These are phyloP conservation scores for Suillus spraguei DNA, from an alignment of 768 basidiomycete species.

Conservation along the genomic window DNA sequence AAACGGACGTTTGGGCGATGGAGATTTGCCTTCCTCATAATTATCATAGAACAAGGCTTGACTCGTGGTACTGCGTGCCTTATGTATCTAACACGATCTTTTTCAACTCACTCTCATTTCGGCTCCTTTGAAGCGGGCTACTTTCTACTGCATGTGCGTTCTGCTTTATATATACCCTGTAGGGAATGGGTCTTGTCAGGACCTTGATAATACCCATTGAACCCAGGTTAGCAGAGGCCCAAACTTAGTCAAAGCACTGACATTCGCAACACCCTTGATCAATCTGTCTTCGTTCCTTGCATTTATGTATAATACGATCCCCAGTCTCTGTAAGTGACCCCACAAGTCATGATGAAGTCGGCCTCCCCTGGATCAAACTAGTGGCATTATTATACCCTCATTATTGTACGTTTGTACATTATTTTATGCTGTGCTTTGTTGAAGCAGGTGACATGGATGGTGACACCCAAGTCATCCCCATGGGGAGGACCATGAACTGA, in stretches of 20 bases:
- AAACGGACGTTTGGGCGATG: too few relatives aligned
- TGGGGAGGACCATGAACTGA: not conserved
- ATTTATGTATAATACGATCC: too few relatives aligned
- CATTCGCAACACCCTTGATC: too few relatives aligned
- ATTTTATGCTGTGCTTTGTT: not conserved
- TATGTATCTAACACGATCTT: not conserved
- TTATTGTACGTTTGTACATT: too few relatives aligned
- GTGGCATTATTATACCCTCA: not conserved
- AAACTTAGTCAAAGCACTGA: too few relatives aligned
- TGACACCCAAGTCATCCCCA: not conserved
- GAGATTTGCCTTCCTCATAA: too few relatives aligned
- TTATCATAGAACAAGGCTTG: not conserved
- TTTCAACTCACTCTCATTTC: slow-evolving; percentile 2
- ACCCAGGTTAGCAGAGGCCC: too few relatives aligned
- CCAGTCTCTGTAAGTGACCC: too few relatives aligned
- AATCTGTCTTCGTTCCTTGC: too few relatives aligned
- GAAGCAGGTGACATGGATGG: not conserved
- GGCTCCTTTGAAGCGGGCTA: not conserved
- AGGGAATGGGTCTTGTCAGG: not conserved
- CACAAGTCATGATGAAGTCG: not conserved
- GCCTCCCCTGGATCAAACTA: not conserved
- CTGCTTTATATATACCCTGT: not conserved
- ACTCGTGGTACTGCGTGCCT: slow-evolving; percentile 1
- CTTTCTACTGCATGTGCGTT: not conserved
- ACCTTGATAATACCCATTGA: too few relatives aligned